Evolutionary conservation across 2,329 filamentous ascomycete species (phyloP).

Genomic region (Herpotrichia juniperi): DNA sequence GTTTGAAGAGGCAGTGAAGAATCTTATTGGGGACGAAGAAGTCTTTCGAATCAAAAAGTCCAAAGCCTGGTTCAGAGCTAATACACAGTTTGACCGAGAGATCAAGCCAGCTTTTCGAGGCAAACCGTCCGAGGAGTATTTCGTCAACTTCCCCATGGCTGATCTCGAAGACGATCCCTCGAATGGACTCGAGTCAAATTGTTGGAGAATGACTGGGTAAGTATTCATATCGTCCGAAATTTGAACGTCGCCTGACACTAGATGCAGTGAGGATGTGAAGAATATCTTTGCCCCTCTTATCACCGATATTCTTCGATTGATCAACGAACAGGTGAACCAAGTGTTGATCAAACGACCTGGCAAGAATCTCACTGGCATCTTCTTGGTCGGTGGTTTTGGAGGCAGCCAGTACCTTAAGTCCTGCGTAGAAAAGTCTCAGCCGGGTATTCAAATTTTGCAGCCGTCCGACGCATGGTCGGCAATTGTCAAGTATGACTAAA

Average conservation of each 20-base stretch:
- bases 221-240: neutral
- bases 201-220: constrained; percentile 2
- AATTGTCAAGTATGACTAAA: too few species aligned
- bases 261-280: constrained; percentile 2
- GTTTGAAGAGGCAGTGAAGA: constrained; percentile 6
- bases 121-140: constrained; percentile 1
- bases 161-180: constrained; percentile 5
- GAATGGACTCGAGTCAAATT: constrained; percentile 4
- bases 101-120: constrained; percentile 7
- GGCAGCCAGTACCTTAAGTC: constrained; percentile 10
- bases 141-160: constrained; percentile 10
- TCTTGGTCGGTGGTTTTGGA: constrained; percentile 19
- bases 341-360: constrained; percentile 1
- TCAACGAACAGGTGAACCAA: constrained; percentile 7
- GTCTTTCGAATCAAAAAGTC: constrained; percentile 5
- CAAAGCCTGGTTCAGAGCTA: constrained; percentile 6
- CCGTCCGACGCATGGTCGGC: too few species aligned
- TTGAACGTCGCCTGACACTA: neutral
- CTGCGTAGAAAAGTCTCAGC: too few species aligned
- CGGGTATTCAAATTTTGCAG: too few species aligned
- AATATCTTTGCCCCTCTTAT: constrained; percentile 7
- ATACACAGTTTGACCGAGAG: constrained; percentile 1
- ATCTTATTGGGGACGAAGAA: constrained; percentile 4
- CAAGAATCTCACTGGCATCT: too few species aligned
- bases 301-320: constrained; percentile 3